Evolutionary conservation across 371 early-diverging fungal species (phyloP), one percentile per base, ranked within the genome.

Genomic region (Apophysomyces trapeziformis): DNA sequence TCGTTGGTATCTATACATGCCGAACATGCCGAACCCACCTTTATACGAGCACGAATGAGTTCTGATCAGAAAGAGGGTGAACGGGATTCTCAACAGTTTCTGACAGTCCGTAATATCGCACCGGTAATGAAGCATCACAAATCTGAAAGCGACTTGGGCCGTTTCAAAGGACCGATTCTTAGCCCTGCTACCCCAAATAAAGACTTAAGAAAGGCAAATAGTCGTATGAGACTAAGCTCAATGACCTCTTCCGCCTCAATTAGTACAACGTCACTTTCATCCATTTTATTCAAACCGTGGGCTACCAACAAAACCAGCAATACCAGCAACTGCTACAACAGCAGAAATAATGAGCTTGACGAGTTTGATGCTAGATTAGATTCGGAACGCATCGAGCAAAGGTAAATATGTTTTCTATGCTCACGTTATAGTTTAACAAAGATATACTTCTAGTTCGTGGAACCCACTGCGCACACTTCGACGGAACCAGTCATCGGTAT

Each of bases 111-210:
- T n/a, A 44, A 35, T 9, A 58, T 14, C 58, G 43, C 44, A 14
- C 36, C 63, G 56, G 38, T 47, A 11, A 38, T 77, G 4, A 77
- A 72, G 41, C 71, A 68, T 9, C 67, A 72, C 60, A 68, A 73
- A 38, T 80, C 80, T 0, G 80, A 80, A 61, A 73, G 68, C n/a
- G 81, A 80, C 38, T 63, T 78, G 2, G 56, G 68, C 21, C 65
- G 68, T 8, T 58, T 80, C 7, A 62, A 60, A 32, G 46, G 62
- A 26, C 61, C 67, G 11, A 61, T 71, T 38, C 56, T 61, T 8
- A 67, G 73, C 12, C 37, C 60, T 60, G 11, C 68, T 11, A 16
- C 59, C 12, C 11, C 58, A 56, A n/a, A 11, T 16, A 9, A 65
- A 60, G 46, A 50, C 16, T 21, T 50, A 26, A 50, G 21, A 50